These are phyloP conservation scores for Cyberlindnera saturnus DNA, from an alignment of 805 yeast genomes.

Conservation along the genomic window DNA sequence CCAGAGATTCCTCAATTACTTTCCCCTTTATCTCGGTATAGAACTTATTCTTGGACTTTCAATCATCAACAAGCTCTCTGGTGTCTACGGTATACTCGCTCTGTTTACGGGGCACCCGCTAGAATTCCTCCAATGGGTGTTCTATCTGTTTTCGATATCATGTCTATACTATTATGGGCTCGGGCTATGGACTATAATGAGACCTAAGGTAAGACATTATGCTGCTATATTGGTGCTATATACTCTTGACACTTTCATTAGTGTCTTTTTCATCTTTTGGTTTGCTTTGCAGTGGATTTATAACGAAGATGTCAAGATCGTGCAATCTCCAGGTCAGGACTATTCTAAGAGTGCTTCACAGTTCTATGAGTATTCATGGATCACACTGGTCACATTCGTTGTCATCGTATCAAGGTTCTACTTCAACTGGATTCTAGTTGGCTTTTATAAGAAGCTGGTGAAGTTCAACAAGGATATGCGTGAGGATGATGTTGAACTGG, in stretches of 20 bases:
- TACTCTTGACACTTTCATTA: slow-evolving; percentile 59
- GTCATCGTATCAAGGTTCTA: slow-evolving; percentile 49
- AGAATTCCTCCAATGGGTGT: slow-evolving; percentile 74
- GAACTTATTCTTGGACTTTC: slow-evolving; percentile 73
- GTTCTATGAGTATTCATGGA: slow-evolving; percentile 49
- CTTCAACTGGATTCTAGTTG: slow-evolving; percentile 50
- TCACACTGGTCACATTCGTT: slow-evolving; percentile 42
- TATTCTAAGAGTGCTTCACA: slow-evolving; percentile 52
- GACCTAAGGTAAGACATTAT: slow-evolving; percentile 52
- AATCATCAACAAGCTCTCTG: slow-evolving; percentile 82
- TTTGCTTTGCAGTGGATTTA: slow-evolving; percentile 75
- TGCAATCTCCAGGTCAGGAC: slow-evolving; percentile 20
- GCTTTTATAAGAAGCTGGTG: slow-evolving; percentile 54
- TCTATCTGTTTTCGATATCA: slow-evolving; percentile 58
- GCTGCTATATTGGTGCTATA: slow-evolving; percentile 62
- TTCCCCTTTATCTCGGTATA: slow-evolving; percentile 84
- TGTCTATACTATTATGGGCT: slow-evolving; percentile 55
- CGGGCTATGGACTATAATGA: slow-evolving; percentile 46
- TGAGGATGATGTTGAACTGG: slow-evolving; percentile 29
- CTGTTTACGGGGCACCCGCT: slow-evolving; percentile 86
- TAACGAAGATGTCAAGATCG: slow-evolving; percentile 32
- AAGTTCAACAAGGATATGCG: slow-evolving; percentile 38
- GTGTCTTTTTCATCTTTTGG: slow-evolving; percentile 63
- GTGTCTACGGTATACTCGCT: slow-evolving; percentile 80
- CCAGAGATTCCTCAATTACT: slow-evolving; percentile 53